Evolutionary conservation across 352 stramenopile species (phyloP).

Genomic region (Phytophthora litchii): DNA sequence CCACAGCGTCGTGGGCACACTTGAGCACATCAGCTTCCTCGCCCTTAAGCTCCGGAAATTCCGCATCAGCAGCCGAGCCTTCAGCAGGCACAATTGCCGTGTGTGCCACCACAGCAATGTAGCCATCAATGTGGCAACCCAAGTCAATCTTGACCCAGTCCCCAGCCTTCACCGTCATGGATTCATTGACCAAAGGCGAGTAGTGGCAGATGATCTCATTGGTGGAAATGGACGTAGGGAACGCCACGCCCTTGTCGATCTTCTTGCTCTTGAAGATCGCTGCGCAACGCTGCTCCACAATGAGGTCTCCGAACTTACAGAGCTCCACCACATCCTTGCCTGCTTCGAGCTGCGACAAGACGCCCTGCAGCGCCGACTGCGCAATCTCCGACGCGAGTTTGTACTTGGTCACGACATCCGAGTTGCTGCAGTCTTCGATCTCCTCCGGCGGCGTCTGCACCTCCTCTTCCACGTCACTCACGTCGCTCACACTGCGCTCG

Average conservation of each 20-base stretch:
- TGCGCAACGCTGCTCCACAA: conserved; percentile 80
- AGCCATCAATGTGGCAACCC: conserved; percentile 99
- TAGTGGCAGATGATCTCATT: conserved; percentile 99
- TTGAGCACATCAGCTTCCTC: conserved; percentile 95
- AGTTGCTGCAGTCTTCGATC: conserved; percentile 88
- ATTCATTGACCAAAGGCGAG: conserved; percentile 94
- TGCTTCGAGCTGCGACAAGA: conserved; percentile 93
- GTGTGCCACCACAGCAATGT: conserved; percentile 98
- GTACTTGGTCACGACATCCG: conserved; percentile 97
- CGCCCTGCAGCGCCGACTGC: conserved; percentile 96
- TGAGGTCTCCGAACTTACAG: conserved; percentile 91
- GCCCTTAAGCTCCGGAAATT: conserved; percentile 67
- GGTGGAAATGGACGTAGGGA: conserved; percentile 98
- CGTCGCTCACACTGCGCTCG: conserved; percentile 52
- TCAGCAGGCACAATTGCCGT: conserved; percentile 94
- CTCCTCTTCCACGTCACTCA: conserved; percentile 81
- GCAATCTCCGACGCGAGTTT: conserved; percentile 98
- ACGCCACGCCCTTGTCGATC: conserved; percentile 98
- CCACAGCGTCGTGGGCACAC: conserved; percentile 97
- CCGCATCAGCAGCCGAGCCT: conserved; percentile 55
- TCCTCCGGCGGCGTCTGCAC: conserved; percentile 59
- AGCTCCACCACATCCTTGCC: conserved; percentile 97
- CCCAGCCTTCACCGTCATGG: conserved; percentile 69
- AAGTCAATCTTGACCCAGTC: conserved; percentile 96
- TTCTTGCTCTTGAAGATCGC: conserved; percentile 98